A percentile compares a stretch with the other conserved stretches of the same genome.
These are phyloP conservation scores for Penicillium dipodomyicola DNA, from an alignment of 495 filamentous ascomycete genomes.

Conservation along the genomic window DNA sequence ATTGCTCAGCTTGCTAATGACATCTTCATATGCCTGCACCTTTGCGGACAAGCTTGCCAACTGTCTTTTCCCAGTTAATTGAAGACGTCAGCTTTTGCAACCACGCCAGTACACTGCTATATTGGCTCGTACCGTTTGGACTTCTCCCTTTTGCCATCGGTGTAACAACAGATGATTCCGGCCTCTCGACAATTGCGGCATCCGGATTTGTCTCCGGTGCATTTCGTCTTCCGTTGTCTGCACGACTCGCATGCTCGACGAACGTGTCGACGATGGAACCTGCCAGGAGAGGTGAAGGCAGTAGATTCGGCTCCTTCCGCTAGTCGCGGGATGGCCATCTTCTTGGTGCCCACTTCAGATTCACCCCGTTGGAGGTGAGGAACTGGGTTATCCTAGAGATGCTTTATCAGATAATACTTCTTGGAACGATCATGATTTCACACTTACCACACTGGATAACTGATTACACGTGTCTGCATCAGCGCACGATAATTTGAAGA, in stretches of 20 bases:
- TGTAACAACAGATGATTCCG: conserved; percentile 52
- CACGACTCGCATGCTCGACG: conserved; percentile 50
- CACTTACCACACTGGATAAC: conserved; percentile 29
- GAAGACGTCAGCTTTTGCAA: background rate
- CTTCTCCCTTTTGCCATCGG: conserved; percentile 56
- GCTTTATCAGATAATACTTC: conserved; percentile 6
- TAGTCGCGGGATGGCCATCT: conserved; percentile 45
- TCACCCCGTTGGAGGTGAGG: conserved; percentile 21
- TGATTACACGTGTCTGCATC: conserved; percentile 33
- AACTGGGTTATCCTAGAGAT: conserved; percentile 25
- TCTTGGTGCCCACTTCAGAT: conserved; percentile 26
- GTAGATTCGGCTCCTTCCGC: conserved; percentile 41
- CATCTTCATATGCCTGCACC: conserved; percentile 49
- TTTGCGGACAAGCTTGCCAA: conserved; percentile 51
- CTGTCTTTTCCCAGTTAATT: conserved; percentile 29
- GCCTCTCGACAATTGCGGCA: conserved; percentile 56
- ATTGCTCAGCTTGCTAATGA: conserved; percentile 37
- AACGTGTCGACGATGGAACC: conserved; percentile 45
- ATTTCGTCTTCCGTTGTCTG: conserved; percentile 56
- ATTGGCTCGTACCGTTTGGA: conserved; percentile 45
- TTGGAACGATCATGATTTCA: conserved; percentile 2
- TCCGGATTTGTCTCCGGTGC: conserved; percentile 52
- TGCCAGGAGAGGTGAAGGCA: conserved; percentile 34
- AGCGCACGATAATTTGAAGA: conserved; percentile 32
- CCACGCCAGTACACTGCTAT: background rate